Conservation (phyloP, 768 basidiomycete genomes). For the Cystobasidium ongulense region DNA sequence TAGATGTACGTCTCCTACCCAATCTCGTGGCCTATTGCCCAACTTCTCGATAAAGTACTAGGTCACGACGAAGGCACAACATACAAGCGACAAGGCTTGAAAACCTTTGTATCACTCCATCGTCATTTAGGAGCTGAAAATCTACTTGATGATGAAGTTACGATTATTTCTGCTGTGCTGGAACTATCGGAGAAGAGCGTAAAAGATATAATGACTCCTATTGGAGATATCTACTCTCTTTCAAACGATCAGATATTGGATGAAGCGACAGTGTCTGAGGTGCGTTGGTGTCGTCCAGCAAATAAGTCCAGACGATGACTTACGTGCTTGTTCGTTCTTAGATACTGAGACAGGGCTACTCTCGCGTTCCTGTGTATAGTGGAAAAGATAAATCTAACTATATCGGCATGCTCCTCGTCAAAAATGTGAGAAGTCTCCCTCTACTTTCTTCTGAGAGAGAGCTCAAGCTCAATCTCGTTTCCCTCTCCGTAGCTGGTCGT, state of each 20-base stretch:
- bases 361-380: slow-evolving; percentile 80
- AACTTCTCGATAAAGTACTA: slow-evolving; percentile 69
- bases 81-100: slow-evolving; percentile 46
- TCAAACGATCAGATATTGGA: slow-evolving; percentile 70
- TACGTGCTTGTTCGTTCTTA: no score
- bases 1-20: slow-evolving; percentile 48
- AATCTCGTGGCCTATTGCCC: slow-evolving; percentile 63
- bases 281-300: slow-evolving; percentile 47
- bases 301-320: no score
- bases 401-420: slow-evolving; percentile 57
- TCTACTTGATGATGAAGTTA: slow-evolving; percentile 47
- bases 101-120: slow-evolving; percentile 50
- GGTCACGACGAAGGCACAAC: slow-evolving; percentile 59
- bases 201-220: slow-evolving; percentile 68
- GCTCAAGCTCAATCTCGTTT: background rate
- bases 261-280: slow-evolving; percentile 69
- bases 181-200: slow-evolving; percentile 48
- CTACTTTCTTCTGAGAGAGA: background rate
- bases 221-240: slow-evolving; percentile 78
- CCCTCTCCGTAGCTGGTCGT: slow-evolving; percentile 57
- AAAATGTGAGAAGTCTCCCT: slow-evolving; percentile 10
- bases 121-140: slow-evolving; percentile 34
- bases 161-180: slow-evolving; percentile 39
- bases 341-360: slow-evolving; percentile 61
- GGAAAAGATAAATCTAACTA: slow-evolving; percentile 62